These are phyloP conservation scores for Rhynchospora pubera DNA, from an alignment of 176 grass and related monocot genomes.

Conservation along the genomic window DNA sequence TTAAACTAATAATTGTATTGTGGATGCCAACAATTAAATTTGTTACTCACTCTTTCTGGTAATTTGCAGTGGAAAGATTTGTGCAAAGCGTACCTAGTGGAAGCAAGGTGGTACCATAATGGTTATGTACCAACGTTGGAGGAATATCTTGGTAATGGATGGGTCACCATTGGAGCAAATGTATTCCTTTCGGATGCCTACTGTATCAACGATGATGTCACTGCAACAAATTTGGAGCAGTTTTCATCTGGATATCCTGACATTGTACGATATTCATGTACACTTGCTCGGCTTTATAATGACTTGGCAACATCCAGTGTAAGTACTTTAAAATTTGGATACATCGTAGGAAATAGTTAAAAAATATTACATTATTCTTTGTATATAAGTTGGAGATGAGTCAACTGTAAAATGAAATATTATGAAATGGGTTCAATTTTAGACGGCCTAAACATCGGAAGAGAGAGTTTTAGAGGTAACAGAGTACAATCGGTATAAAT, in stretches of 20 bases:
- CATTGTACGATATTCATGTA: neutral
- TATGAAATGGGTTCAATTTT: neutral
- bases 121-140: too few species aligned
- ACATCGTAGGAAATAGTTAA: neutral
- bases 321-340: neutral
- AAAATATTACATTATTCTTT: neutral
- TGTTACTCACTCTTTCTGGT: too few species aligned
- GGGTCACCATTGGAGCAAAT: too few species aligned
- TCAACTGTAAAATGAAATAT: neutral
- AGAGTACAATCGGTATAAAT: neutral
- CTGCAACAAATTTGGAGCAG: neutral
- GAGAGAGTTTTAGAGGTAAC: neutral
- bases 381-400: neutral
- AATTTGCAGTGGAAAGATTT: too few species aligned
- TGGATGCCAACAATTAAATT: too few species aligned
- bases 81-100: too few species aligned
- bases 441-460: neutral
- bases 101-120: too few species aligned
- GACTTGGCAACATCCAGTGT: slow-evolving; percentile 5
- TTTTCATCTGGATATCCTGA: neutral
- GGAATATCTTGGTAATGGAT: too few species aligned
- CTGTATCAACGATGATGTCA: neutral
- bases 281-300: slow-evolving; percentile 2
- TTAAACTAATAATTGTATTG: too few species aligned
- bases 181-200: slow-evolving; percentile 1